Percentiles rank a stretch among this genome's conserved stretches.
These are phyloP conservation scores for Pythium dissotocum DNA, from an alignment of 352 stramenopile genomes.

Conservation along the genomic window DNA sequence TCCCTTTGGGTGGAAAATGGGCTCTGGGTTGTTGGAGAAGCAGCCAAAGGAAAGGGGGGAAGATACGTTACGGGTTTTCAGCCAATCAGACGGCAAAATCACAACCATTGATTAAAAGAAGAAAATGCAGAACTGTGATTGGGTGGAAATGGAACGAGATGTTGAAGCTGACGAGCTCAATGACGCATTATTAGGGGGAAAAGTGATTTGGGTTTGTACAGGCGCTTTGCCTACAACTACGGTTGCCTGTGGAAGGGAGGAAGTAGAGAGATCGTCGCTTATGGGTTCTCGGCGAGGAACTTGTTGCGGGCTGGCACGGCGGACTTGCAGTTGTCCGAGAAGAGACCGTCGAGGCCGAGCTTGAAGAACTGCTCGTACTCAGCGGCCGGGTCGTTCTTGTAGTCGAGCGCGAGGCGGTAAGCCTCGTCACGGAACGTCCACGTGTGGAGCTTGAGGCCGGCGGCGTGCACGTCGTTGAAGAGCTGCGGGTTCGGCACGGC, in stretches of 20 bases:
- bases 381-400: constrained; percentile 55
- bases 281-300: constrained; percentile 24
- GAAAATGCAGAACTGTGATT: background rate
- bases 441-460: constrained; percentile 55
- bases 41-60: background rate
- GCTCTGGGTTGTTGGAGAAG: background rate
- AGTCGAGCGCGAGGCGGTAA: constrained; percentile 65
- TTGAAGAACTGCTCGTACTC: constrained; percentile 74
- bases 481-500: constrained; percentile 36
- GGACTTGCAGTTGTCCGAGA: constrained; percentile 44
- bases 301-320: constrained; percentile 30
- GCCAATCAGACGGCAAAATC: background rate
- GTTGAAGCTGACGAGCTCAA: constrained; percentile 4
- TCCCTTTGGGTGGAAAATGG: constrained; percentile 19
- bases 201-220: background rate
- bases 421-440: constrained; percentile 76
- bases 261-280: background rate
- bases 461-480: constrained; percentile 54
- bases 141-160: background rate
- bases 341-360: constrained; percentile 62
- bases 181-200: background rate
- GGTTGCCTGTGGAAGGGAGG: background rate
- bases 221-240: background rate
- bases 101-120: background rate
- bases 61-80: constrained; percentile 2